Base-by-base conservation (phyloP, 768 basidiomycete genomes). In the Mrakia gelida region DNA sequence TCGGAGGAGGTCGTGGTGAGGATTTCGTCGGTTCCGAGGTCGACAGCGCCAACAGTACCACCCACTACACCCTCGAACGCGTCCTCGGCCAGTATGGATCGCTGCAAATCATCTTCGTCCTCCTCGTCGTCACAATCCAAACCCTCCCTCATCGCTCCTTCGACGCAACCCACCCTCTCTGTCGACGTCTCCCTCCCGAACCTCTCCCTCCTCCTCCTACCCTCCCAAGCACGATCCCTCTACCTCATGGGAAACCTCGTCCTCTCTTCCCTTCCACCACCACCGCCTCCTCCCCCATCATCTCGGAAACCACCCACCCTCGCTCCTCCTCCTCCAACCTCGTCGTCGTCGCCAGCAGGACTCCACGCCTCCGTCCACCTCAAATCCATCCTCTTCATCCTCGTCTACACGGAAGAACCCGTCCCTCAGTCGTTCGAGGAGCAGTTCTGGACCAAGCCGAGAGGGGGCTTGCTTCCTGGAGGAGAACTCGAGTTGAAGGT, bases 1-100 rank as follows among this genome's bases (percentile, higher is more conserved):
- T 82, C 87, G 21, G 88, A 90, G 43, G 89, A 92, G 28, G 86
- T 93, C 71, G 82, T 88, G 4, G 79, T 92, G 67, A 86, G 86
- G 63, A 83, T 93, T 28, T 84, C 84, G 49, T 90, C 89, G 0
- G 88, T 89, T 63, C 83, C 85, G 61, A 79, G 80, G 3, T 34
- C 71, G 28, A 11, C 28, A 28, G 16, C 71, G 21, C 21, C 32
- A n/a, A n/a, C n/a, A n/a, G n/a, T n/a, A 65, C 23, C 56, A 15
- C 2, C 76, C 26, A 49, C 76, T 18, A 10, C 68, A 26, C 5
- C 70, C 10, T 62, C 76, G 28, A 28, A 34, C n/a, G 18, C 49
- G 2, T 21, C 49, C 11, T 52, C 49, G 49, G 15, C 49, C 49
- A 52, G 15, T 23, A 30, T 28, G 49, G 59, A 59, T n/a, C n/a